phyloP scores from a whole-genome alignment of 495 filamentous ascomycete species.

The Aspergillus conjunctus region DNA sequence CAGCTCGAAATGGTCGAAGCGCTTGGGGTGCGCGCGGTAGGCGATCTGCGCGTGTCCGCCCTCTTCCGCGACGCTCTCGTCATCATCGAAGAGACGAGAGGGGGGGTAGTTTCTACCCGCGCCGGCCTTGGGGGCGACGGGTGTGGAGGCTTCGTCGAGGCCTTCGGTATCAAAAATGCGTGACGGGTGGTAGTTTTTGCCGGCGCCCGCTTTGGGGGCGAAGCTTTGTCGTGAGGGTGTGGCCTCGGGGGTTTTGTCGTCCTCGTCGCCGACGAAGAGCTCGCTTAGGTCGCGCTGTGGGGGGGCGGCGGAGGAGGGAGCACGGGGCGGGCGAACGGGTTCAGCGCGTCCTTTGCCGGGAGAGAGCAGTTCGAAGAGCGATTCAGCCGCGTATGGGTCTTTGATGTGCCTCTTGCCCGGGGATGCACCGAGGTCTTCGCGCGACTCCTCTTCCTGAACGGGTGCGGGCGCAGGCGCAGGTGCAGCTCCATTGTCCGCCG shows the following conservation, averaged over 20 bases:
- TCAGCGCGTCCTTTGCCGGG: conserved; percentile 39
- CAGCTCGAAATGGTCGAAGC: conserved; percentile 88
- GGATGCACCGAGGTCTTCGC: conserved; percentile 46
- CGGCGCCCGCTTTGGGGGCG: conserved; percentile 64
- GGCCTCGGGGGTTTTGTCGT: conserved; percentile 42
- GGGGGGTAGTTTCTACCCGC: conserved; percentile 69
- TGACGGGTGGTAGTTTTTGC: conserved; percentile 69
- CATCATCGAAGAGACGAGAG: conserved; percentile 57
- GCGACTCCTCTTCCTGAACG: conserved; percentile 16
- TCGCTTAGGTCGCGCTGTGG: conserved; percentile 63
- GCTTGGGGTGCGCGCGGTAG: conserved; percentile 67
- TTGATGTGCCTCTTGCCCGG: conserved; percentile 54
- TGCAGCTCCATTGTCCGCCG: conserved; percentile 18
- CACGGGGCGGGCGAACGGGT: conserved; percentile 39
- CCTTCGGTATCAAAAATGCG: conserved; percentile 52
- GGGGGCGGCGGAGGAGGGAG: conserved; percentile 58
- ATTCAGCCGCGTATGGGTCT: conserved; percentile 76
- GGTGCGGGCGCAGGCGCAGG: conserved; percentile 20
- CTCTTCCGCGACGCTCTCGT: conserved; percentile 27
- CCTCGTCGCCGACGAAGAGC: conserved; percentile 58
- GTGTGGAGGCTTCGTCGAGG: conserved; percentile 51
- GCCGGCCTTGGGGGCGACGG: conserved; percentile 62
- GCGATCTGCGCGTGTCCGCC: conserved; percentile 43
- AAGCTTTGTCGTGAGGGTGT: conserved; percentile 57
- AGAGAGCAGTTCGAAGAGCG: conserved; percentile 45